Evolutionary conservation across 1,284 basidiomycete species (phyloP), one percentile per base, ranked within the genome.

Genomic region (Pholiota adiposa): DNA sequence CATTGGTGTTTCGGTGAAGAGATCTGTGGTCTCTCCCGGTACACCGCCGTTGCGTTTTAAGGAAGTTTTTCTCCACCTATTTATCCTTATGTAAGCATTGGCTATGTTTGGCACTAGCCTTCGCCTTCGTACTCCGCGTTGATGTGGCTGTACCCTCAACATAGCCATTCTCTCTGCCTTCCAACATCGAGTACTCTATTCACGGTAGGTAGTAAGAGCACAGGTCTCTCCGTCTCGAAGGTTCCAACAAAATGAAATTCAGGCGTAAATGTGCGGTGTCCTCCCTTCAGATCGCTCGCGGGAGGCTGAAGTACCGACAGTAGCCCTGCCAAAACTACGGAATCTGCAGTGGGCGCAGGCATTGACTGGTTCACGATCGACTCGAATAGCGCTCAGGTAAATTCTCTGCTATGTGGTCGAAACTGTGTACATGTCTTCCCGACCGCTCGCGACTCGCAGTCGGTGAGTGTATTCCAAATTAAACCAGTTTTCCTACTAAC

Each of bases 21-120:
- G 16, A 21, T 50, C 19, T 29, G 51, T 31, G 34, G 14, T n/a
- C 23, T n/a, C 52, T 51, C 53, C 23, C 46, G 48, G 29, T 34
- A 18, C 19, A 18, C 29, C 34, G 25, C 27, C 36, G 55, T 40
- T 41, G 27, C 14, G 19, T 46, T 53, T 65, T 60, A 54, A 59
- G 56, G 52, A 38, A 58, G 48, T 58, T 62, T 43, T 49, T n/a
- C n/a, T n/a, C 43, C 44, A 2, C 12, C 54, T 56, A 27, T 51
- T 55, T 57, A 58, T 58, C 16, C 43, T 60, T 63, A 57, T 23
- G 43, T 63, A 60, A 63, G 31, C 51, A 7, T 49, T 62, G 40
- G 25, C 40, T 52, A 29, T 56, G 54, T 56, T 56, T 56, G 54
- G 54, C 23, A n/a, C 16, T 36, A 8, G 16, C 36, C 53, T 14